These are phyloP conservation scores for Epichloe elymi DNA, from an alignment of 2,329 filamentous ascomycete genomes.

Conservation along the genomic window DNA sequence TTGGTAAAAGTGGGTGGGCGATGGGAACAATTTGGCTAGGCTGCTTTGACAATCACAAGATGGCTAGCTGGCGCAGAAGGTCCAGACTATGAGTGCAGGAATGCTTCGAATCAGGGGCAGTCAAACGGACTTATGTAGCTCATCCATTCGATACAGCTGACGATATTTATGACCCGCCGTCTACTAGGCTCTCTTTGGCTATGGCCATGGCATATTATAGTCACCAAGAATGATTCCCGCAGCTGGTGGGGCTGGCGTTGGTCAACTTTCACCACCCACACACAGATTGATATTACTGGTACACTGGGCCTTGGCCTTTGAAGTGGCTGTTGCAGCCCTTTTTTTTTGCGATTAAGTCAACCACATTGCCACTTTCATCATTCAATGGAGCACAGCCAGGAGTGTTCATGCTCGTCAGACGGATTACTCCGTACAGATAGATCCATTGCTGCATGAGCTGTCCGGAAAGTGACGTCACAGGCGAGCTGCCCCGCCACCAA, in stretches of 20 bases:
- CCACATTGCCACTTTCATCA: no score
- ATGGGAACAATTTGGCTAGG: background rate
- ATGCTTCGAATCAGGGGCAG: background rate
- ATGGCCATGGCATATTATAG: no score
- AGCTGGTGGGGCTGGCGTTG: no score
- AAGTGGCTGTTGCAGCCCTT: no score
- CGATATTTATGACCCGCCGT: background rate
- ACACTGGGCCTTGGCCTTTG: no score
- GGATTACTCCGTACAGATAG: background rate
- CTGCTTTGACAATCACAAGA: background rate
- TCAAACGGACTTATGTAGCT: background rate
- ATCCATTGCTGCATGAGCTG: background rate
- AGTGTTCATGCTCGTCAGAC: background rate
- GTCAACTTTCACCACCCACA: no score
- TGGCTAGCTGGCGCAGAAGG: background rate
- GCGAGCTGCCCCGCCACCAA: background rate
- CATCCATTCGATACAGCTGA: background rate
- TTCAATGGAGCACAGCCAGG: no score
- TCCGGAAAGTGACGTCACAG: conserved; percentile 5
- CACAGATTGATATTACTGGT: no score
- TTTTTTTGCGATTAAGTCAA: no score
- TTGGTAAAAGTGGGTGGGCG: background rate
- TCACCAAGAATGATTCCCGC: no score
- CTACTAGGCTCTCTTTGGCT: background rate
- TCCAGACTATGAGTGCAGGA: background rate